These are phyloP conservation scores for Solanum etuberosum DNA, from an alignment of 257 asterid species.

Conservation along the genomic window DNA sequence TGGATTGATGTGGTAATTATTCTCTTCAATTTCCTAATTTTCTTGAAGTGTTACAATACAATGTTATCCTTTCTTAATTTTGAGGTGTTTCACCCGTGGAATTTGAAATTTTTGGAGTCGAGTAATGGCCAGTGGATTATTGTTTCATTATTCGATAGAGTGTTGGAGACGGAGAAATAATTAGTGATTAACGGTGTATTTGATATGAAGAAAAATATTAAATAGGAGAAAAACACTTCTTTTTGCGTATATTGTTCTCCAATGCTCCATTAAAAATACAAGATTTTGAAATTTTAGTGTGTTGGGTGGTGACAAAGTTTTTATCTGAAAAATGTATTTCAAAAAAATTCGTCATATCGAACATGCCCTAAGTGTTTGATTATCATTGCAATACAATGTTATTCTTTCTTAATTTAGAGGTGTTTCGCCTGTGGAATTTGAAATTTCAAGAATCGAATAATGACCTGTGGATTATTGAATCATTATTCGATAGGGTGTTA, in stretches of 20 bases:
- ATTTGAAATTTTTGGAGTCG: not conserved
- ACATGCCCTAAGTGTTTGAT: too few species aligned
- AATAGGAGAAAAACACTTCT: too few species aligned
- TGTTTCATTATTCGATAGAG: not conserved
- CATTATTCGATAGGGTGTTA: not conserved
- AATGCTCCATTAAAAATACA: too few species aligned
- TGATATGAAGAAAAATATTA: too few species aligned
- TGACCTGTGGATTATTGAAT: not conserved
- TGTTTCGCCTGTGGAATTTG: not conserved
- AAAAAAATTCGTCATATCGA: not conserved
- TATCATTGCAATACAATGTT: not conserved
- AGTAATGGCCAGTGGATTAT: not conserved
- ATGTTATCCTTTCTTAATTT: not conserved
- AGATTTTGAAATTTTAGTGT: not conserved
- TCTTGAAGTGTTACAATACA: not conserved
- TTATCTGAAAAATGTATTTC: not conserved
- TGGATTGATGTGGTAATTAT: not conserved
- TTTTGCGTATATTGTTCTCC: too few species aligned
- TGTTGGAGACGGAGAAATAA: rapidly evolving
- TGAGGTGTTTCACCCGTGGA: not conserved
- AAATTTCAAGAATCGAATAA: not conserved
- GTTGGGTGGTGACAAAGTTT: not conserved
- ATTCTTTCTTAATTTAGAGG: not conserved
- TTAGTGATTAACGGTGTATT: too few species aligned
- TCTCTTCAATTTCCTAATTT: not conserved